These are phyloP conservation scores for Diaporthe destruens DNA, from an alignment of 2,329 filamentous ascomycete genomes.

Conservation along the genomic window DNA sequence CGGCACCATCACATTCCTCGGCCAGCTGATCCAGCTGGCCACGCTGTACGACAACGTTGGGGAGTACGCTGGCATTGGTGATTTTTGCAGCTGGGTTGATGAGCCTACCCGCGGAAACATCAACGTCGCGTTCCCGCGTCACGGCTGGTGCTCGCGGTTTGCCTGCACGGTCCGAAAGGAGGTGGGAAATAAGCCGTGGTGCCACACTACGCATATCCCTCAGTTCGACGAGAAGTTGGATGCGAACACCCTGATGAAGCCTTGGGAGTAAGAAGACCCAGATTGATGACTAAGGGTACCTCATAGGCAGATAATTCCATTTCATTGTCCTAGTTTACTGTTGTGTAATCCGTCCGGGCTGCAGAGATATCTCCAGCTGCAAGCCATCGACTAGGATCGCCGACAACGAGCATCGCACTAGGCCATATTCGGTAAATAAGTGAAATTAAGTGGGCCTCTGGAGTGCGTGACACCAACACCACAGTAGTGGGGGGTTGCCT, in stretches of 20 bases:
- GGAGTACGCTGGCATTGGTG: not conserved
- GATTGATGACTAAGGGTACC: not conserved
- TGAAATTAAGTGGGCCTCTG: not conserved
- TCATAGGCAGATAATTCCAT: not conserved
- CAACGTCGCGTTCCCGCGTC: conserved; percentile 10
- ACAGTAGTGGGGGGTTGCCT: not conserved
- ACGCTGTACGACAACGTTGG: conserved; percentile 18
- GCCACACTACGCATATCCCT: conserved; percentile 16
- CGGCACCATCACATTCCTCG: conserved; percentile 22
- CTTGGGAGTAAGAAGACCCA: not conserved
- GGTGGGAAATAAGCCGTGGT: conserved; percentile 1
- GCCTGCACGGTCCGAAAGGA: conserved; percentile 4
- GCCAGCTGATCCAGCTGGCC: conserved; percentile 16
- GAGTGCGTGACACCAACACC: not conserved
- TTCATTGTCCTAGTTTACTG: not conserved
- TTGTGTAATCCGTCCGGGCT: too few species aligned
- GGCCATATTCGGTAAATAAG: not conserved
- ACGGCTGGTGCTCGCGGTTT: conserved; percentile 7
- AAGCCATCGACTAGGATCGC: not conserved
- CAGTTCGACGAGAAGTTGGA: conserved; percentile 1
- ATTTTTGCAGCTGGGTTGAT: not conserved
- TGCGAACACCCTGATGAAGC: conserved; percentile 10
- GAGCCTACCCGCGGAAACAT: not conserved
- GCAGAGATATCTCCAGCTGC: not conserved
- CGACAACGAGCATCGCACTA: not conserved